Conservation (phyloP, 345 rosid species). For the Geranium brycei region DNA sequence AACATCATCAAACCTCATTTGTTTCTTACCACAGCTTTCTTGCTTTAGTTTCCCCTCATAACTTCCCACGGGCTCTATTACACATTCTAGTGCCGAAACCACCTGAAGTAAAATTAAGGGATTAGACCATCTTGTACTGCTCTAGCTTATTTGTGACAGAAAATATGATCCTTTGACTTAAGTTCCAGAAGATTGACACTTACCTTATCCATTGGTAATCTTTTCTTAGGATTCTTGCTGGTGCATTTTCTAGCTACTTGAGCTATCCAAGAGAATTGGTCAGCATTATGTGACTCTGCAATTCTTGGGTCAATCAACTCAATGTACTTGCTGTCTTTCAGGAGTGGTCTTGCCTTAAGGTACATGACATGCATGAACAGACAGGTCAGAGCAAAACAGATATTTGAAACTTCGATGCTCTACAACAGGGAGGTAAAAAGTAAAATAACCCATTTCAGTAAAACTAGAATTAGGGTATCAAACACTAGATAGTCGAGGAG, state of each 20-base stretch:
- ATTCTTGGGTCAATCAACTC: constrained; percentile 20
- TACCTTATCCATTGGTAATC: constrained; percentile 27
- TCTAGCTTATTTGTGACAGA: no score
- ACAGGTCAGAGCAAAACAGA: background rate
- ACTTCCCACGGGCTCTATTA: constrained; percentile 1
- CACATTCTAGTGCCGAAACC: constrained; percentile 23
- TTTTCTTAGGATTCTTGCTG: constrained; percentile 16
- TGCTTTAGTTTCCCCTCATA: background rate
- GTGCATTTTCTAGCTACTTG: constrained; percentile 22
- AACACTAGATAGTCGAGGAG: no score
- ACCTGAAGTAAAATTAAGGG: constrained; percentile 9
- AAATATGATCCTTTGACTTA: no score
- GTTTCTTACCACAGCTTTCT: constrained; percentile 7
- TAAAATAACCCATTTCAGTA: background rate
- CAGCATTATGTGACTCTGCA: constrained; percentile 10
- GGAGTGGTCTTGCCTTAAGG: constrained; percentile 24
- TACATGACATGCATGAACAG: background rate
- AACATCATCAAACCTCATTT: constrained; percentile 2
- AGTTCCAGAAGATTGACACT: background rate
- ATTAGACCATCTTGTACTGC: background rate
- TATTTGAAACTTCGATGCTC: background rate
- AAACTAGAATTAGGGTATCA: no score
- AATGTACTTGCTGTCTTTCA: constrained; percentile 17
- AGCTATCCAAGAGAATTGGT: constrained; percentile 24
- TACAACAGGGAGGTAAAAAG: background rate